These are phyloP conservation scores for Priceomyces castillae DNA, from an alignment of 805 yeast genomes.

Conservation along the genomic window DNA sequence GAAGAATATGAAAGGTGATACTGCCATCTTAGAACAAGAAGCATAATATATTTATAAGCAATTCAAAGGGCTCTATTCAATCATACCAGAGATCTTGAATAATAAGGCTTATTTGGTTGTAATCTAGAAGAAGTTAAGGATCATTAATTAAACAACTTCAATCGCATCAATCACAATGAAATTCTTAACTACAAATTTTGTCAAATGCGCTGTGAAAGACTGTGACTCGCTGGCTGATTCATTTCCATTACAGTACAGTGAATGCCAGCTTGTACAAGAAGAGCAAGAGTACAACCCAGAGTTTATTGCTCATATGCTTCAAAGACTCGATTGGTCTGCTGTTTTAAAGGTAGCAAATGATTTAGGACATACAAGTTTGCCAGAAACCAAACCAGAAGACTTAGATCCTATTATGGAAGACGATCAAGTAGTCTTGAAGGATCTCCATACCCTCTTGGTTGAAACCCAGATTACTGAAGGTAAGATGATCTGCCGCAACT, in stretches of 20 bases:
- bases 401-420: conserved; percentile 54
- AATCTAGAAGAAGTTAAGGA: too few relatives aligned
- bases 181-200: conserved; percentile 92
- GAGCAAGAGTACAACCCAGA: conserved; percentile 81
- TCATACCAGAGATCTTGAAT: too few relatives aligned
- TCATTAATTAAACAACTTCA: neutral
- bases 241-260: conserved; percentile 73
- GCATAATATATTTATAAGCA: too few relatives aligned
- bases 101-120: too few relatives aligned
- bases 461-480: conserved; percentile 90
- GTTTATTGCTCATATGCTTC: conserved; percentile 71
- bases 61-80: neutral
- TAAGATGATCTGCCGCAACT: conserved; percentile 80
- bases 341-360: conserved; percentile 73
- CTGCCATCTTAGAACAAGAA: too few relatives aligned
- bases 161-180: conserved; percentile 55
- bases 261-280: conserved; percentile 70
- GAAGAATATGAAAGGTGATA: too few relatives aligned
- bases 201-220: conserved; percentile 82
- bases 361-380: conserved; percentile 55
- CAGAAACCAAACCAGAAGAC: conserved; percentile 57
- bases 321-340: conserved; percentile 88
- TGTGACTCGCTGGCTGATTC: conserved; percentile 74
- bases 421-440: conserved; percentile 56
- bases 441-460: conserved; percentile 71